Conservation (phyloP, 441 rosid genomes). For the Brassica hybrid region DNA sequence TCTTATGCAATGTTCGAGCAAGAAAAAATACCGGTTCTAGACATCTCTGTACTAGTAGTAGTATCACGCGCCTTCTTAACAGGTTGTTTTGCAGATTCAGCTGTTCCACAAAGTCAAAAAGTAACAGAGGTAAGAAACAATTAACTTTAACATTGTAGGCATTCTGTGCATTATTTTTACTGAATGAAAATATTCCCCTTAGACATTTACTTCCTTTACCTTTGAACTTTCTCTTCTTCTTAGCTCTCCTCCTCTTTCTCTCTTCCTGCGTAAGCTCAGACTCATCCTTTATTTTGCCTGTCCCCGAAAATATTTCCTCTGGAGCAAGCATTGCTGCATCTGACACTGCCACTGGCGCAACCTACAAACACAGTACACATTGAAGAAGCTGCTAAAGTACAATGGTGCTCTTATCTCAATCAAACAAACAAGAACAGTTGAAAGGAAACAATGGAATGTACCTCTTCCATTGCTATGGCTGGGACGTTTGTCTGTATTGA, state of each 20-base stretch:
- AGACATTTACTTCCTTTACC: slow-evolving; percentile 52
- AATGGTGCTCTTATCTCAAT: slow-evolving; percentile 13
- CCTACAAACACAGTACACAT: slow-evolving; percentile 47
- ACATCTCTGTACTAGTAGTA: slow-evolving; percentile 19
- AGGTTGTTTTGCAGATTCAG: slow-evolving; percentile 58
- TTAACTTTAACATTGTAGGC: background rate
- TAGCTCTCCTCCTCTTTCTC: slow-evolving; percentile 96
- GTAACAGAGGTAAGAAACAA: slow-evolving; percentile 1
- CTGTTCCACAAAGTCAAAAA: slow-evolving; percentile 44
- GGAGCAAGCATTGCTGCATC: slow-evolving; percentile 99
- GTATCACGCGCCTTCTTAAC: slow-evolving; percentile 52
- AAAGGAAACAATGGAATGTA: slow-evolving; percentile 27
- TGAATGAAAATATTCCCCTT: background rate
- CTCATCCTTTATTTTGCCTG: slow-evolving; percentile 87
- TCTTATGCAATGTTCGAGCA: slow-evolving; percentile 7
- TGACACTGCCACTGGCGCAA: slow-evolving; percentile 96
- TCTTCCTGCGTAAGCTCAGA: slow-evolving; percentile 80
- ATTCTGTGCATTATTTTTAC: background rate
- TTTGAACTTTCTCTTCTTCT: slow-evolving; percentile 86
- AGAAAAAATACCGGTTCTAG: slow-evolving; percentile 47
- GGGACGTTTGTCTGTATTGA: slow-evolving; percentile 84
- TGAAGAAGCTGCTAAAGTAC: slow-evolving; percentile 29
- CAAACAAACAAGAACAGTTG: background rate
- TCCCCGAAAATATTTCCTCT: slow-evolving; percentile 85
- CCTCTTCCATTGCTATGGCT: slow-evolving; percentile 99